Base-by-base conservation (phyloP, 2,329 filamentous ascomycete species). In the Penicillium olsonii region DNA sequence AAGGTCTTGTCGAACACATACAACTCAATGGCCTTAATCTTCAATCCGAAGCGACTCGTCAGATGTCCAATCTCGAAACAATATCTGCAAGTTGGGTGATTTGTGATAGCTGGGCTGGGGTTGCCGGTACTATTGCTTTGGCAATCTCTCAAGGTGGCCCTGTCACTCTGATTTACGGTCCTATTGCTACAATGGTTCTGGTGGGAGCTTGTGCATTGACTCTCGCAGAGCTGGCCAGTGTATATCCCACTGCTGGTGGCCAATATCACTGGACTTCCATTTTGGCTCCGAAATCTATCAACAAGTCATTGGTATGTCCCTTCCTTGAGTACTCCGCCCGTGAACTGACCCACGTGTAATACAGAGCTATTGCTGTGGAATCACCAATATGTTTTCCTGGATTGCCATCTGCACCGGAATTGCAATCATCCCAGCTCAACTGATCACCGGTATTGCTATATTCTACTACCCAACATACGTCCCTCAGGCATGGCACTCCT, bases 191-290 rank as follows among this genome's bases (percentile, higher is more conserved):
- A 9, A 60, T 63, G 15, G 24, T 68, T 15, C 44, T 61, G 5
- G 56, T 60, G 4, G 60, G 61, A 9, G 57, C 55, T 15, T 62
- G 56, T 29, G 63, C 60, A 1, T 41, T 68, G 11, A 67, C 60
- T n/a, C 60, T 72, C 55, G 69, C 68, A 2, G 71, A 74, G 53
- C 60, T 72, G 3, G 64, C 66, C 4, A 65, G 63, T 19, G 66
- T 66, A 2, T 73, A 70, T 31, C 68, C 70, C 0, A 72, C 70
- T 4, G 70, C 70, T 0, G 69, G 71, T 2, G 71, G 70, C 3
- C 70, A 73, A 39, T 73, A 72, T 45, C 68, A 73, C 20, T 72
- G 68, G 63, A 66, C 68, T 1, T 63, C 59, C 12, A 66, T 70
- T 17, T 37, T 63, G 46, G 50, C 50, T 17, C 59, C 54, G 1